A percentile compares a stretch with the other conserved stretches of the same genome.
These are phyloP conservation scores for Colletotrichum zoysiae DNA, from an alignment of 2,329 filamentous ascomycete species.

Conservation along the genomic window DNA sequence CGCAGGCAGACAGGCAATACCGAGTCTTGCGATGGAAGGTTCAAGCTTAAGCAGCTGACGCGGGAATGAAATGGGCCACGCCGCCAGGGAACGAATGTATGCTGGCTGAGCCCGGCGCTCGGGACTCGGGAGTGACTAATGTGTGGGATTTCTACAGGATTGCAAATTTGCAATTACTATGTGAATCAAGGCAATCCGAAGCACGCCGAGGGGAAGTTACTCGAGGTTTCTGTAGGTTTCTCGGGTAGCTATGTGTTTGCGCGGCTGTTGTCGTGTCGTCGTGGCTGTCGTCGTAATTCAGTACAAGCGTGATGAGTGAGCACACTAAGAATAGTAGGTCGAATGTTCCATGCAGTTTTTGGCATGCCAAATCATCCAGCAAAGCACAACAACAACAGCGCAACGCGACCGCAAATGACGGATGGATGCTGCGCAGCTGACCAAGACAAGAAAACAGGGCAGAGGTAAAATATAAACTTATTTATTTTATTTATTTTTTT, in stretches of 20 bases:
- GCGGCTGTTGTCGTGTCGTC: neutral
- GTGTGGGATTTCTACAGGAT: neutral
- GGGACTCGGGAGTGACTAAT: slow-evolving; percentile 2
- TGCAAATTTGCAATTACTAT: neutral
- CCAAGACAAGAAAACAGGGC: slow-evolving; percentile 1
- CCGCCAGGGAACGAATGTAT: neutral
- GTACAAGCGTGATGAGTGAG: slow-evolving; percentile 13
- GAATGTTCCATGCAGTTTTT: neutral
- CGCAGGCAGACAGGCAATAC: neutral
- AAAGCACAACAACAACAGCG: neutral
- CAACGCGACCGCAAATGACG: neutral
- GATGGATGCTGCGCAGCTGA: neutral
- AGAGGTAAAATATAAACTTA: neutral
- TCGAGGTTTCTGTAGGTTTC: slow-evolving; percentile 13
- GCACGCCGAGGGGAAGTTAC: neutral
- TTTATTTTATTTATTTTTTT: too few relatives aligned
- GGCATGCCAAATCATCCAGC: neutral
- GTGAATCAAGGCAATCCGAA: neutral
- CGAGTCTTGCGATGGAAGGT: neutral
- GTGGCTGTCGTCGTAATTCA: slow-evolving; percentile 5
- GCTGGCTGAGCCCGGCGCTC: neutral
- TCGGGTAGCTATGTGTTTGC: neutral
- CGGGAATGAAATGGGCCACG: neutral
- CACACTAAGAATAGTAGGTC: neutral
- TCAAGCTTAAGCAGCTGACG: slow-evolving; percentile 13